These are phyloP conservation scores for Lodderomyces parapsilosis DNA, from an alignment of 1,139 yeast species.

Conservation along the genomic window DNA sequence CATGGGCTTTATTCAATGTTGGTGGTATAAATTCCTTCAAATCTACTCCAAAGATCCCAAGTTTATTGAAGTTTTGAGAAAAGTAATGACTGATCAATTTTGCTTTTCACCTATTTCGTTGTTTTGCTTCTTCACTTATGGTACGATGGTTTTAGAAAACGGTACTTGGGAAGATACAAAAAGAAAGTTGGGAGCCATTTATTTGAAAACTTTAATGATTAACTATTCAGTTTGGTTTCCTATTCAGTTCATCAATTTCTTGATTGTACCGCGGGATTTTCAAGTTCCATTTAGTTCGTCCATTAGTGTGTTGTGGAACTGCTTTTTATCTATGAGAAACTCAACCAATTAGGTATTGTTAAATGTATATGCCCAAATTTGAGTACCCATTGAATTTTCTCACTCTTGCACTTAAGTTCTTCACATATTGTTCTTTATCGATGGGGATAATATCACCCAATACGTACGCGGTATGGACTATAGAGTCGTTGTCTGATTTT, in stretches of 20 bases:
- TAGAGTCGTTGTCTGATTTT: slow-evolving; percentile 36
- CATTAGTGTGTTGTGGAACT: slow-evolving; percentile 90
- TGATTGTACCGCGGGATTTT: slow-evolving; percentile 70
- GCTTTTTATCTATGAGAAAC: slow-evolving; percentile 80
- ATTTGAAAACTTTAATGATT: slow-evolving; percentile 72
- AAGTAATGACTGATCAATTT: slow-evolving; percentile 87
- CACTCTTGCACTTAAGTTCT: slow-evolving; percentile 28
- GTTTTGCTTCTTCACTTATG: slow-evolving; percentile 77
- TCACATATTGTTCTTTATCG: slow-evolving; percentile 21
- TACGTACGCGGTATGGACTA: slow-evolving; percentile 33
- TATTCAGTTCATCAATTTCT: slow-evolving; percentile 85
- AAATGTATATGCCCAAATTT: slow-evolving; percentile 42
- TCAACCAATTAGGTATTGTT: slow-evolving; percentile 20
- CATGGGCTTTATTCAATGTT: slow-evolving; percentile 79
- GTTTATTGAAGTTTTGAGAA: slow-evolving; percentile 75
- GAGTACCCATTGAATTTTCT: slow-evolving; percentile 36
- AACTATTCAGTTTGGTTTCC: slow-evolving; percentile 94
- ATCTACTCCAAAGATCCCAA: slow-evolving; percentile 81
- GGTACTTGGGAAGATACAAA: slow-evolving; percentile 68
- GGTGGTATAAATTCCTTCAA: slow-evolving; percentile 86
- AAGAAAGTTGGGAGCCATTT: slow-evolving; percentile 61
- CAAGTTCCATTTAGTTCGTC: slow-evolving; percentile 94
- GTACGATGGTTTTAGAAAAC: slow-evolving; percentile 76
- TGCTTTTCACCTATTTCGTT: slow-evolving; percentile 86
- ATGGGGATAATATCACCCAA: slow-evolving; percentile 18